phyloP scores from a whole-genome alignment of 2,329 filamentous ascomycete species.

The Boeremia exigua region DNA sequence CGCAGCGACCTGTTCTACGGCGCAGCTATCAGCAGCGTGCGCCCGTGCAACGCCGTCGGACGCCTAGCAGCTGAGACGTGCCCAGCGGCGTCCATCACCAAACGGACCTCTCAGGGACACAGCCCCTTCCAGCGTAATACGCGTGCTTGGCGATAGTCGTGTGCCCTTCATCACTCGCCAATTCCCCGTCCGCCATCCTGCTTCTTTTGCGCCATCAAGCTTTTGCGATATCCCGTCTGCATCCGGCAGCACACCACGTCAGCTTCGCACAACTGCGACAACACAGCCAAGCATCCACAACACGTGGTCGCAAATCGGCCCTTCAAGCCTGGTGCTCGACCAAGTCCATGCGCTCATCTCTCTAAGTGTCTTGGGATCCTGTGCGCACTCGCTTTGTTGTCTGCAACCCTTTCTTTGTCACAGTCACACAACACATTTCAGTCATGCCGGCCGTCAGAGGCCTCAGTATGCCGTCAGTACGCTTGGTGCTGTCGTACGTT shows the following conservation, averaged over 20 bases:
- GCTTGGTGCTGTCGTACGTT: slow-evolving; percentile 69
- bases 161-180: slow-evolving; percentile 13
- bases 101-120: slow-evolving; percentile 9
- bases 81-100: slow-evolving; percentile 11
- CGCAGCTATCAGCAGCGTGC: slow-evolving; percentile 2
- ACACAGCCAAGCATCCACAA: neutral
- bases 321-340: slow-evolving; percentile 8
- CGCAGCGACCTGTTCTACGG: neutral
- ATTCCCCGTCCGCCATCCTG: neutral
- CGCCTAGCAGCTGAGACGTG: slow-evolving; percentile 16
- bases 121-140: slow-evolving; percentile 12
- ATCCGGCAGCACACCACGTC: slow-evolving; percentile 5
- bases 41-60: slow-evolving; percentile 8
- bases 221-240: neutral
- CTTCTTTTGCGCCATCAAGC: neutral
- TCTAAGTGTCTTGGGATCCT: slow-evolving; percentile 17
- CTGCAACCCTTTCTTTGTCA: slow-evolving; percentile 11
- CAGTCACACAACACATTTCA: slow-evolving; percentile 13
- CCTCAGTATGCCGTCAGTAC: slow-evolving; percentile 51
- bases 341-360: slow-evolving; percentile 20
- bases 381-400: slow-evolving; percentile 14
- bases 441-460: slow-evolving; percentile 36
- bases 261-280: slow-evolving; percentile 1
- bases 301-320: slow-evolving; percentile 10
- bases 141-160: slow-evolving; percentile 15